These are phyloP conservation scores for Aspergillus conjunctus DNA, from an alignment of 495 filamentous ascomycete genomes.

Conservation along the genomic window DNA sequence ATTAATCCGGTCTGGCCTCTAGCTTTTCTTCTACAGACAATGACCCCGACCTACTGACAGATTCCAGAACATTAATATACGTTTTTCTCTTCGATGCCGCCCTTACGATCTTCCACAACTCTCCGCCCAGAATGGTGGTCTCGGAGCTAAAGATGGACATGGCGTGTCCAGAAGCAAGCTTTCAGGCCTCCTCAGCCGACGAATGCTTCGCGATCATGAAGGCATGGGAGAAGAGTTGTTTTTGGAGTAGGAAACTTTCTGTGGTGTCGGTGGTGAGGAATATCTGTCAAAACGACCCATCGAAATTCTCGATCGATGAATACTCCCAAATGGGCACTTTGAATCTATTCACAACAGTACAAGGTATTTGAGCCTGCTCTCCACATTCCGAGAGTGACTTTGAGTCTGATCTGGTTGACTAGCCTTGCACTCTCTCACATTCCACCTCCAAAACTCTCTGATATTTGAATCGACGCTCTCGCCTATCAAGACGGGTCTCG, in stretches of 20 bases:
- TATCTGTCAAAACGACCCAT: slow-evolving; percentile 26
- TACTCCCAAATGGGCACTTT: slow-evolving; percentile 29
- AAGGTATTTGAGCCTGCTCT: slow-evolving; percentile 19
- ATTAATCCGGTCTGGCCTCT: slow-evolving; percentile 19
- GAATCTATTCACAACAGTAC: slow-evolving; percentile 32
- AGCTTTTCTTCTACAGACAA: neutral
- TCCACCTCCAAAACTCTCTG: slow-evolving; percentile 34
- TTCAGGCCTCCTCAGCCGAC: slow-evolving; percentile 27
- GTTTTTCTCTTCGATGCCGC: slow-evolving; percentile 31
- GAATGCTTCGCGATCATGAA: slow-evolving; percentile 22
- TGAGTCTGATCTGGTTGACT: neutral
- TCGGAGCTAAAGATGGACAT: slow-evolving; percentile 30
- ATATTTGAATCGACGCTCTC: slow-evolving; percentile 32
- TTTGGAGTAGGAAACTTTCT: slow-evolving; percentile 27
- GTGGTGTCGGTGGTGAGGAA: slow-evolving; percentile 25
- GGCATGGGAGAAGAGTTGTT: slow-evolving; percentile 23
- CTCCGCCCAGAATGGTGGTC: slow-evolving; percentile 28
- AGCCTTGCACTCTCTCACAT: slow-evolving; percentile 36
- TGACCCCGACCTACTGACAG: neutral
- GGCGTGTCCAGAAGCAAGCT: slow-evolving; percentile 30
- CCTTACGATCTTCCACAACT: slow-evolving; percentile 31
- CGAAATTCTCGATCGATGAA: slow-evolving; percentile 21
- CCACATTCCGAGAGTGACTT: neutral
- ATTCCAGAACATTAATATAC: slow-evolving; percentile 25
- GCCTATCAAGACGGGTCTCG: slow-evolving; percentile 31